phyloP scores from a whole-genome alignment of 192 early-diverging fungal species.

The Thamnidium elegans region DNA sequence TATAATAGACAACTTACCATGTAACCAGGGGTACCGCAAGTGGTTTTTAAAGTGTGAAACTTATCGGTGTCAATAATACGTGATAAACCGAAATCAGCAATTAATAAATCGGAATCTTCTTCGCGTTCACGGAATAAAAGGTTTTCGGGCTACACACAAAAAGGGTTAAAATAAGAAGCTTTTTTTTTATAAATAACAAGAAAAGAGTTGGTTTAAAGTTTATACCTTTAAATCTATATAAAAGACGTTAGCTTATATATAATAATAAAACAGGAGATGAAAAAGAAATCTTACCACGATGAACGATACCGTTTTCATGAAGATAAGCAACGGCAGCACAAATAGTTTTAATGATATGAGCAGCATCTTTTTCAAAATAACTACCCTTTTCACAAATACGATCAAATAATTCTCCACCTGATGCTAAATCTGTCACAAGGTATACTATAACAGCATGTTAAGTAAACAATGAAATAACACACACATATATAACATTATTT shows the following conservation, averaged over 20 bases:
- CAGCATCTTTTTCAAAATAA: constrained; percentile 81
- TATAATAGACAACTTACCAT: constrained; percentile 49
- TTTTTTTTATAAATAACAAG: no score
- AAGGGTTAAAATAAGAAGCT: not conserved
- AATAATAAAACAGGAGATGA: no score
- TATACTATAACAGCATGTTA: constrained; percentile 51
- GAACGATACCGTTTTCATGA: constrained; percentile 83
- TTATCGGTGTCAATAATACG: constrained; percentile 59
- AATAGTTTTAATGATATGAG: constrained; percentile 73
- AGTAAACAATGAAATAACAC: not conserved
- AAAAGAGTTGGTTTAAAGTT: not conserved
- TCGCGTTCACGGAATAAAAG: constrained; percentile 64
- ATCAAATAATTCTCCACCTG: constrained; percentile 94
- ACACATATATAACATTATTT: not conserved
- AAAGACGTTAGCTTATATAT: not conserved
- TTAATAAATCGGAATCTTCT: constrained; percentile 59
- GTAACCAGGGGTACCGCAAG: constrained; percentile 81
- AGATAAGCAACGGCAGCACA: constrained; percentile 77
- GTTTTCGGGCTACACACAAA: constrained; percentile 65
- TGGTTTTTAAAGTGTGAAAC: constrained; percentile 59
- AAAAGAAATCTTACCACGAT: constrained; percentile 54
- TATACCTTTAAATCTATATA: constrained; percentile 38
- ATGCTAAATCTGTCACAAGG: constrained; percentile 74
- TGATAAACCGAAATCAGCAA: constrained; percentile 84
- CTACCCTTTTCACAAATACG: constrained; percentile 67